Conservation (phyloP, 2,329 filamentous ascomycete genomes). For the Lachnellula subtilissima region DNA sequence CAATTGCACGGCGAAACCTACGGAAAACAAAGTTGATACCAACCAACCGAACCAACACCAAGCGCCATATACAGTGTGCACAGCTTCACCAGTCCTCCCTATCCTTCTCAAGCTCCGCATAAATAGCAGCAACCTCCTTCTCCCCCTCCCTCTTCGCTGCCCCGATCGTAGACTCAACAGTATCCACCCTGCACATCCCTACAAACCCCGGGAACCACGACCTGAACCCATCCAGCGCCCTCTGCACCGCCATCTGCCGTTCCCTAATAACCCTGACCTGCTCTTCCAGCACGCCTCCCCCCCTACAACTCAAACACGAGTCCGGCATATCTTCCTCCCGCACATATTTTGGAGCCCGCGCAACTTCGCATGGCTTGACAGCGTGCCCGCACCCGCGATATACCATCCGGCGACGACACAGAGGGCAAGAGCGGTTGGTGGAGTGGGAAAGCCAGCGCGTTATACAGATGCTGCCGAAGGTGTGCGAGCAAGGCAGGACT, state of each 20-base stretch:
- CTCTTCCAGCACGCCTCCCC: slow-evolving; percentile 8
- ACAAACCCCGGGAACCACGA: slow-evolving; percentile 14
- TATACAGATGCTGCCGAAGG: slow-evolving; percentile 26
- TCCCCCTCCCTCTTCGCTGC: slow-evolving; percentile 14
- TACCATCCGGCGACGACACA: slow-evolving; percentile 23
- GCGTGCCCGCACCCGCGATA: slow-evolving; percentile 24
- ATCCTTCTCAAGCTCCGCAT: slow-evolving; percentile 28
- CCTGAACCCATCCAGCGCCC: slow-evolving; percentile 13
- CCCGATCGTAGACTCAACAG: slow-evolving; percentile 16
- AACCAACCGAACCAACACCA: background rate
- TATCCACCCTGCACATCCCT: slow-evolving; percentile 12
- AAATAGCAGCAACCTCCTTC: slow-evolving; percentile 15
- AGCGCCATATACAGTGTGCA: background rate
- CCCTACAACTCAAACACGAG: slow-evolving; percentile 22
- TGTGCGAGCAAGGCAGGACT: slow-evolving; percentile 24
- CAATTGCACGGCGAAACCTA: background rate
- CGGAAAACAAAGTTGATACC: too few species aligned
- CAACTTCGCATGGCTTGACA: slow-evolving; percentile 12
- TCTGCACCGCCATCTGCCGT: slow-evolving; percentile 13
- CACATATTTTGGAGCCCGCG: slow-evolving; percentile 7
- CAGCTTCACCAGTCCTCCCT: slow-evolving; percentile 22
- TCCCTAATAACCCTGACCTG: slow-evolving; percentile 10
- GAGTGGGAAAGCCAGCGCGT: slow-evolving; percentile 25
- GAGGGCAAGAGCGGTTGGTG: slow-evolving; percentile 22
- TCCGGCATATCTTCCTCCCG: slow-evolving; percentile 18